phyloP scores from a whole-genome alignment of 192 early-diverging fungal genomes.

The Glomus cerebriforme region DNA sequence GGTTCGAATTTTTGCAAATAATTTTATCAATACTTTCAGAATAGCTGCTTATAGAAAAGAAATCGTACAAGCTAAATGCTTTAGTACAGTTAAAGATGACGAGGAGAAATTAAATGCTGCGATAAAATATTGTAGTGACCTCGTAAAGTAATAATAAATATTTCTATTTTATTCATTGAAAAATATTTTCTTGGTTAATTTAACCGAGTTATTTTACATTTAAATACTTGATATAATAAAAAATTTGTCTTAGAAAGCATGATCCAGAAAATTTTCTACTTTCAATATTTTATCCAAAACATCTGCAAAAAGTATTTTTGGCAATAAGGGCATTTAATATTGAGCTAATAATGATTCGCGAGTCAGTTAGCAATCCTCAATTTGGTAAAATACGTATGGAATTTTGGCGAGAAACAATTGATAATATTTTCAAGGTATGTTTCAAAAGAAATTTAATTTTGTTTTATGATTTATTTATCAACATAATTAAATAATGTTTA shows the following conservation, averaged over 20 bases:
- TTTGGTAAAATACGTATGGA: slow-evolving; percentile 82
- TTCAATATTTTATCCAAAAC: slow-evolving; percentile 74
- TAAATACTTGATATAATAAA: background rate
- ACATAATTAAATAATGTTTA: slow-evolving; percentile 32
- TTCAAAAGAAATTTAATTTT: slow-evolving; percentile 28
- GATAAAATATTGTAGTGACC: slow-evolving; percentile 34
- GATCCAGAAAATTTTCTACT: slow-evolving; percentile 83
- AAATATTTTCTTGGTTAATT: no score
- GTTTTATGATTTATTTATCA: slow-evolving; percentile 5
- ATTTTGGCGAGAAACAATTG: slow-evolving; percentile 88
- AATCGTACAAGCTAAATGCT: background rate
- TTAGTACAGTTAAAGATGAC: slow-evolving; percentile 10
- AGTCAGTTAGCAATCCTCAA: slow-evolving; percentile 64
- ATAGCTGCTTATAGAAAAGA: background rate
- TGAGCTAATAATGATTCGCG: slow-evolving; percentile 80
- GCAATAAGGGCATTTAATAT: slow-evolving; percentile 88
- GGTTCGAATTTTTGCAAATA: background rate
- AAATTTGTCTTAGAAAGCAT: slow-evolving; percentile 42
- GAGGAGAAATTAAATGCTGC: slow-evolving; percentile 22
- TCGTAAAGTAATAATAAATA: slow-evolving; percentile 29
- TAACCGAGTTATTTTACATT: background rate
- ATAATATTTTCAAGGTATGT: slow-evolving; percentile 61
- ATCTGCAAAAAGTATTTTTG: slow-evolving; percentile 66
- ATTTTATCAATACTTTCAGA: background rate
- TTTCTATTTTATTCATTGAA: background rate